Base-by-base conservation (phyloP, 2,329 filamentous ascomycete species). In the Beauveria medogensis region DNA sequence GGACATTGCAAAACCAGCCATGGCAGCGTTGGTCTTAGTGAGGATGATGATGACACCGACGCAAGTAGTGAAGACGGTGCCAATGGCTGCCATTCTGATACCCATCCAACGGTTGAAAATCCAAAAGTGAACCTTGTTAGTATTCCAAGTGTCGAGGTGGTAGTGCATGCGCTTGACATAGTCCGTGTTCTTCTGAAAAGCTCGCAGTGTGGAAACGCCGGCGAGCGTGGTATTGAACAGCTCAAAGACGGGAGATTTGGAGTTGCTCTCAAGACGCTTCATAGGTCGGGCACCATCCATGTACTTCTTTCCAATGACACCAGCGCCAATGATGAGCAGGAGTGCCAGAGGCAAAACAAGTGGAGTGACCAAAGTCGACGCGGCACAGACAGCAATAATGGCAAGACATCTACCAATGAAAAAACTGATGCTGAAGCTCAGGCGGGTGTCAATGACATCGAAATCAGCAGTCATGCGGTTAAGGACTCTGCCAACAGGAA, bases 391-490 rank as follows among this genome's bases (percentile, higher is more conserved):
- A 1, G 86, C 86, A 7, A 87, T 60, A 1, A 92, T 75, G 7
- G 82, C 79, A 44, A 92, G 76, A 12, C 82, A 67, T n/a, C 85
- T 81, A 67, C 81, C 81, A 24, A 83, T 74, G 37, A 84, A 80
- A 65, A 86, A 84, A 5, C 79, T 80, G 63, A 91, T 71, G 55
- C 89, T 83, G 65, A 82, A 81, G 7, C 85, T 82, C 55, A 92
- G 75, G 41, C 83, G 79, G 7, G 82, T 85, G 72, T 93, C 90
- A 54, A 92, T 82, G 46, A 85, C 80, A 66, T 87, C 84, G 71
- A 93, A 92, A 72, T 93, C 90, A 3, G 87, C 79, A 0, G 89
- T 91, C 70, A 92, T 91, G 2, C 90, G 82, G 73, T 93, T 93
- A 22, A 92, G 77, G 43, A 92, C 83, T 51, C 90, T 83, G 2